Percentiles rank a stretch among this genome's conserved stretches.
Conservation (phyloP, 2,329 filamentous ascomycete species). For the Fulvia fulva region DNA sequence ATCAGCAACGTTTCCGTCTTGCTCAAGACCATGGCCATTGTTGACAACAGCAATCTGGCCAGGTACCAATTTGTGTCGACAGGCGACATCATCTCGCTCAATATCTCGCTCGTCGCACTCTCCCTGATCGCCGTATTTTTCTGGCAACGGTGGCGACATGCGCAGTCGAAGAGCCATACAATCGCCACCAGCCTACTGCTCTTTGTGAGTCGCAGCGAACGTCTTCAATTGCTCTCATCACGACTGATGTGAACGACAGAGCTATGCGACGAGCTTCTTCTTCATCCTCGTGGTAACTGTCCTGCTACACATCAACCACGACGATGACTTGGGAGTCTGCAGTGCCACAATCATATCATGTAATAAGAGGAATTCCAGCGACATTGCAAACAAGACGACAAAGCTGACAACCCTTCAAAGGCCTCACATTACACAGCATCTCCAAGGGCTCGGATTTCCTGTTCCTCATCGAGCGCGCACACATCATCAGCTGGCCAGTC, state of each 20-base stretch:
- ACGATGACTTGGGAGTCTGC: not conserved
- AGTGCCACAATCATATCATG: constrained; percentile 8
- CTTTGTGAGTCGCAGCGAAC: not conserved
- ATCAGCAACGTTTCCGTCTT: too few species aligned
- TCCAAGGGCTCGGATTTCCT: constrained; percentile 5
- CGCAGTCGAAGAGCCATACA: not conserved
- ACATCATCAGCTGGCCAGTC: constrained; percentile 6
- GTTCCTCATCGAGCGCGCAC: constrained; percentile 8
- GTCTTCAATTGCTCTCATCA: not conserved
- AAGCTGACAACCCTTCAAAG: not conserved
- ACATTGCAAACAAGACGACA: too few species aligned
- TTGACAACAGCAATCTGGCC: constrained; percentile 8
- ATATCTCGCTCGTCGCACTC: constrained; percentile 10
- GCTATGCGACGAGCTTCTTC: constrained; percentile 3
- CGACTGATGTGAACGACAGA: not conserved
- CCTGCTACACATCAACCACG: constrained; percentile 4
- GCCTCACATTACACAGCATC: constrained; percentile 1
- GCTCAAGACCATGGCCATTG: constrained; percentile 3
- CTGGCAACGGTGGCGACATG: constrained; percentile 1
- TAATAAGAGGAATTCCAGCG: not conserved
- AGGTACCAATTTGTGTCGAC: constrained; percentile 5
- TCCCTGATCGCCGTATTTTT: constrained; percentile 12
- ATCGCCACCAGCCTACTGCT: not conserved
- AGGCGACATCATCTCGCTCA: constrained; percentile 11
- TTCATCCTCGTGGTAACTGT: constrained; percentile 8